phyloP scores from a whole-genome alignment of 129 eudicot genomes.

The Pseudognaphalium luteoalbum region DNA sequence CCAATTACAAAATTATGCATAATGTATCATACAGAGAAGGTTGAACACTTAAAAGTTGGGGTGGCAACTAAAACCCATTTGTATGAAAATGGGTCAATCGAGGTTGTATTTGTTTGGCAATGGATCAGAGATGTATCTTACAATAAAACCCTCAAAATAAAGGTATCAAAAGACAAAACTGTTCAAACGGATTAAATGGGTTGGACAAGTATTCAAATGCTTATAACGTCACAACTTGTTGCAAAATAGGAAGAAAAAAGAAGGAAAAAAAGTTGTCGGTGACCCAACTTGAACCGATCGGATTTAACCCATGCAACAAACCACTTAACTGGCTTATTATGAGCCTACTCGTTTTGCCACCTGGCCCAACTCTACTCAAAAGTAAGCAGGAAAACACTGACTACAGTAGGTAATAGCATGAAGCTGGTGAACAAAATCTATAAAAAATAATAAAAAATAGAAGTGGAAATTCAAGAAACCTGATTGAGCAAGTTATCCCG shows the following conservation, averaged over 20 bases:
- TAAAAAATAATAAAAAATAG: neutral
- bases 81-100: neutral
- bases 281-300: neutral
- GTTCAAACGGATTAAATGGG: neutral
- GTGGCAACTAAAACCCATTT: constrained; percentile 8
- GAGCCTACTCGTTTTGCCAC: neutral
- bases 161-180: neutral
- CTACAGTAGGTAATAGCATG: constrained; percentile 1
- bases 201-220: neutral
- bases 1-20: constrained; percentile 7
- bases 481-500: constrained; percentile 80
- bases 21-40: constrained; percentile 1
- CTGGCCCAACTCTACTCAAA: constrained; percentile 7
- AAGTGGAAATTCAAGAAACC: constrained; percentile 38
- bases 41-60: constrained; percentile 1
- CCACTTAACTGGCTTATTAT: neutral
- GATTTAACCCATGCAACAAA: neutral
- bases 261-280: neutral
- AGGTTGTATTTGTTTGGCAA: neutral
- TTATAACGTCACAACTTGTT: neutral
- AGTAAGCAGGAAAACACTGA: constrained; percentile 11
- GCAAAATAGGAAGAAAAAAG: neutral
- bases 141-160: neutral
- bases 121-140: neutral
- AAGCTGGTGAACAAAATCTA: constrained; percentile 22